Evolutionary conservation across 2,329 filamentous ascomycete species (phyloP), one percentile per base, ranked within the genome.

Genomic region (Colletotrichum phormii): DNA sequence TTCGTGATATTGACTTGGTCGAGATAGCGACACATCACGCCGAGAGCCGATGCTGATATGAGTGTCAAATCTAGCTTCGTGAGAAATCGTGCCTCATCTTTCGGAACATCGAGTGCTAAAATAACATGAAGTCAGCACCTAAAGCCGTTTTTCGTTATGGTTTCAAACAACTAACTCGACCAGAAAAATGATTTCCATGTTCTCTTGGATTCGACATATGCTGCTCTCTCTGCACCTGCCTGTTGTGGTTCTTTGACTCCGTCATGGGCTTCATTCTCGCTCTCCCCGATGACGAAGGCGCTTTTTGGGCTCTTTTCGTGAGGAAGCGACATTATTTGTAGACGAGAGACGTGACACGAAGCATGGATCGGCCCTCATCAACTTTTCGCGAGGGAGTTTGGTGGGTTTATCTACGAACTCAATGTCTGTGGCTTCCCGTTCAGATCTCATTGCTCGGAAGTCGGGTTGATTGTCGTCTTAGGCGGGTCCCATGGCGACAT

Each of bases 151-250:
- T 11, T 58, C 7, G 13, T 26, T 1, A 5, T 22, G 0, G 0
- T 5, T 24, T 22, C 1, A 13, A 24, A 18, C 18, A 18, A 67
- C 77, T 58, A 46, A 79, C 77, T 73, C 2, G 77, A 78, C 77
- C 77, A 79, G 59, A 79, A 33, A 35, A 69, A 77, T 1, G 77
- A 77, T 60, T 67, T 75, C 77, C 77, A 79, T 0, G 77, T 79
- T 24, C 76, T 90, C 87, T 80, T 89, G 80, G 22, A 89, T 86
- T 74, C 89, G 5, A 22, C 60, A 15, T 73, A 71, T 7, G 11
- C 42, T 22, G 53, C 33, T 13, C 24, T 54, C 24, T 65, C 67
- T 8, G 58, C 15, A n/a, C 31, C 24, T 1, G 12, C 59, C 29
- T 60, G 57, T 8, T 26, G 29, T 11, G 49, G n/a, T 5, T 31